Base-by-base conservation (phyloP, 352 stramenopile species). In the Phytophthora kernoviae region DNA sequence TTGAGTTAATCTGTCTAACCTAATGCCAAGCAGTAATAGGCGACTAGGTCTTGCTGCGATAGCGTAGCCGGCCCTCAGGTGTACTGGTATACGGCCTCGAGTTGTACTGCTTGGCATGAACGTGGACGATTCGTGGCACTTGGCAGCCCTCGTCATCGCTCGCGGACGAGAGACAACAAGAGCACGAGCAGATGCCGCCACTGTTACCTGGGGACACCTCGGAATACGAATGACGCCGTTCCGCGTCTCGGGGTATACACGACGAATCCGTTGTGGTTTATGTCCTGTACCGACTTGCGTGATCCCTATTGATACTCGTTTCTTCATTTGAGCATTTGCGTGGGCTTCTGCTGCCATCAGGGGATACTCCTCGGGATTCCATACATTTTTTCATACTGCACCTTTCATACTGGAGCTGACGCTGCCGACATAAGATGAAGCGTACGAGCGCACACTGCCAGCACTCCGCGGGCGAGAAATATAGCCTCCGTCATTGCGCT, bases 31-130 rank as follows among this genome's bases (percentile, higher is more conserved):
- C 40, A 33, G 45, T 49, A 58, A 62, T 51, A 76, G 61, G 32
- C 59, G 79, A 17, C 63, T 70, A 51, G 20, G 76, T 65, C 71
- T 88, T 90, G 62, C 53, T 88, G 18, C 66, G 77, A 22, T 63
- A 55, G 15, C 87, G 56, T 39, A 83, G 63, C 14, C 65, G 68
- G 20, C 65, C 68, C 21, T 71, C 71, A 12, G 81, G 56, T 2
- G 73, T 83, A 15, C 79, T 53, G 4, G 73, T 83, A 56, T 81
- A 91, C 18, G 79, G 81, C 11, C 74, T 70, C 12, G 40, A 42
- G 30, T 87, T 78, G 52, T 74, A 69, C 61, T 91, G 81, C 62
- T 88, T 91, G n/a, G 73, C 66, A 33, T 91, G 81, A 24, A 86
- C 71, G 14, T 66, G 65, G 17, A 78, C 61, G 12, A 91, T 61